These are phyloP conservation scores for Mucor racemosus DNA, from an alignment of 371 early-diverging fungal genomes.

Conservation along the genomic window DNA sequence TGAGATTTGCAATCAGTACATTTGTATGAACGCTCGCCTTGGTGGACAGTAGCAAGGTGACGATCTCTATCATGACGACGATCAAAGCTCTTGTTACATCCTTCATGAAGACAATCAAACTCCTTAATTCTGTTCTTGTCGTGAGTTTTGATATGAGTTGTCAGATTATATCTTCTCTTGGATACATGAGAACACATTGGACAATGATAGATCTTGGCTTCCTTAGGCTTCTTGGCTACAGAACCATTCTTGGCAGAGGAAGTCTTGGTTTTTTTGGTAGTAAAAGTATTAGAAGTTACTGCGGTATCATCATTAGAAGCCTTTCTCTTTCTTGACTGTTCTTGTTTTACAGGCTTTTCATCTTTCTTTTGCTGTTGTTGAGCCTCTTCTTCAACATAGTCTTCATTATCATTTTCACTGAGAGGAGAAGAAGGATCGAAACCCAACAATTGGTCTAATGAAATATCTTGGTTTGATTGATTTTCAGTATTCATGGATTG, in stretches of 20 bases:
- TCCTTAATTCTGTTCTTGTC: constrained; percentile 64
- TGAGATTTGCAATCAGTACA: constrained; percentile 58
- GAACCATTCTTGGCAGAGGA: constrained; percentile 1
- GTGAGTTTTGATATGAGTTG: constrained; percentile 74
- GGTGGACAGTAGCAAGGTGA: constrained; percentile 68
- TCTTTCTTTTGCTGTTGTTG: not conserved
- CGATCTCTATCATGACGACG: constrained; percentile 76
- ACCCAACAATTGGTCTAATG: constrained; percentile 1
- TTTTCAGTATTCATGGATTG: not conserved
- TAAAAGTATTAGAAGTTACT: not conserved
- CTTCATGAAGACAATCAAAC: constrained; percentile 49
- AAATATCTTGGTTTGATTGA: not conserved
- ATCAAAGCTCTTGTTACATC: constrained; percentile 60
- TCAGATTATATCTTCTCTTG: constrained; percentile 72
- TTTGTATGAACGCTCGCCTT: constrained; percentile 51
- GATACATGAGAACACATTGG: constrained; percentile 59
- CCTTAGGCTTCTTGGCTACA: not conserved
- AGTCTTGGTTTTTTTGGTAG: constrained; percentile 3
- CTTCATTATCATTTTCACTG: constrained; percentile 7
- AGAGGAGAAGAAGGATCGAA: constrained; percentile 18
- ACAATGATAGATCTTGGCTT: constrained; percentile 30
- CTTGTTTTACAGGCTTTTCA: not conserved
- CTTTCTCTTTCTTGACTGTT: constrained; percentile 10
- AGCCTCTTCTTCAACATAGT: constrained; percentile 1
- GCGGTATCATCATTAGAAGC: not conserved